A percentile compares a stretch with the other conserved stretches of the same genome.
These are phyloP conservation scores for Debaryomyces maramus DNA, from an alignment of 805 yeast species.

Conservation along the genomic window DNA sequence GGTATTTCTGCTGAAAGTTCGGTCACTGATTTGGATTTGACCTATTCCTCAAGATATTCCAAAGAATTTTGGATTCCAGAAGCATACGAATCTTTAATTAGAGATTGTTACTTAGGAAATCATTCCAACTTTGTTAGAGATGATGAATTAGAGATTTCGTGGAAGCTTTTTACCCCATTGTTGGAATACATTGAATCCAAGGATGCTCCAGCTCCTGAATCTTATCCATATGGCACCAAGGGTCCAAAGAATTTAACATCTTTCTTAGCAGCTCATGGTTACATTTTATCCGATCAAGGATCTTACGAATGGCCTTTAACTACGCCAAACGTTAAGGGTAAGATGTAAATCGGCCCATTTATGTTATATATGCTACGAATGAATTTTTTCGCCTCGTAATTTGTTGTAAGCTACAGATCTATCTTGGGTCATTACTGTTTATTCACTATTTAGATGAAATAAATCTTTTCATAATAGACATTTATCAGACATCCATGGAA, in stretches of 20 bases:
- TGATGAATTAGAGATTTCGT: constrained; percentile 91
- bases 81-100: constrained; percentile 93
- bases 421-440: too few species aligned
- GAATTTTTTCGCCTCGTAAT: too few species aligned
- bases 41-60: constrained; percentile 74
- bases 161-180: constrained; percentile 92
- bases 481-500: constrained; percentile 91
- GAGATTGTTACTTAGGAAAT: constrained; percentile 87
- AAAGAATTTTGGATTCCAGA: constrained; percentile 93
- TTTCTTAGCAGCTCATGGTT: constrained; percentile 71
- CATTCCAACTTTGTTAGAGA: constrained; percentile 98
- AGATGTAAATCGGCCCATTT: constrained; percentile 17
- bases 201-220: constrained; percentile 63
- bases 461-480: constrained; percentile 2
- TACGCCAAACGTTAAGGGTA: constrained; percentile 41
- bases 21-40: constrained; percentile 86
- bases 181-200: constrained; percentile 75
- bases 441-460: constrained; percentile 1
- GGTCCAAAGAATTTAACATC: constrained; percentile 71
- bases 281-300: constrained; percentile 60
- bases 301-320: constrained; percentile 92
- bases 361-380: too few species aligned
- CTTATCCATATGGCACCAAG: constrained; percentile 87
- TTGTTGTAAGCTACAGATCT: too few species aligned
- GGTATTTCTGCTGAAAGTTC: constrained; percentile 83